Percentiles rank a stretch among this genome's conserved stretches.
phyloP scores from a whole-genome alignment of 2,329 filamentous ascomycete species.

The Beauveria pseudobassiana region DNA sequence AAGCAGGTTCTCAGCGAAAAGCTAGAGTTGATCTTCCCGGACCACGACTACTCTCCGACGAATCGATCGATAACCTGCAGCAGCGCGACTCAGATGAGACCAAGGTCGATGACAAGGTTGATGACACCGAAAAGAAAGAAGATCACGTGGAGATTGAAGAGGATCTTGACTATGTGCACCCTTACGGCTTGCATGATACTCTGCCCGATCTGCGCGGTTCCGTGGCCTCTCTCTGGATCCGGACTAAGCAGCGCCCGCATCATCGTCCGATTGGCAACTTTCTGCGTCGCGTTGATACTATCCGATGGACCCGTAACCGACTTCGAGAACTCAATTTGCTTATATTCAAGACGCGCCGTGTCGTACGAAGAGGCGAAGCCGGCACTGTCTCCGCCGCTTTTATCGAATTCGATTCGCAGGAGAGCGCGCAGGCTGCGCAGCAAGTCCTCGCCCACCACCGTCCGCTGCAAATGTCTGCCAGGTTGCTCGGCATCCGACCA shows the following conservation, averaged over 20 bases:
- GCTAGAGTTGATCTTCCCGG: slow-evolving; percentile 8
- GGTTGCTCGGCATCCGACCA: slow-evolving; percentile 76
- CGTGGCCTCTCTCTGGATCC: slow-evolving; percentile 68
- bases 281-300: slow-evolving; percentile 88
- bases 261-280: slow-evolving; percentile 61
- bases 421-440: slow-evolving; percentile 77
- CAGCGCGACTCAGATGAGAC: slow-evolving; percentile 7
- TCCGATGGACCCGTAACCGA: slow-evolving; percentile 70
- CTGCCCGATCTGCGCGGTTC: slow-evolving; percentile 36
- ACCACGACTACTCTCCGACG: neutral
- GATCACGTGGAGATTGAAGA: slow-evolving; percentile 12
- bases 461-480: slow-evolving; percentile 77
- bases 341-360: slow-evolving; percentile 59
- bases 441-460: slow-evolving; percentile 85
- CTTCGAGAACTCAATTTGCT: slow-evolving; percentile 32
- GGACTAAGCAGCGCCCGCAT: slow-evolving; percentile 64
- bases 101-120: slow-evolving; percentile 12
- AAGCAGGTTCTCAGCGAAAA: neutral
- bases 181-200: slow-evolving; percentile 26
- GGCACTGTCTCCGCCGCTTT: slow-evolving; percentile 72
- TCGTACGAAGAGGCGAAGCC: slow-evolving; percentile 64
- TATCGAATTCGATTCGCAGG: slow-evolving; percentile 78
- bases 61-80: slow-evolving; percentile 5
- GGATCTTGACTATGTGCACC: slow-evolving; percentile 29
- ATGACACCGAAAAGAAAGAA: slow-evolving; percentile 14